Evolutionary conservation across 164 flowering plant species (phyloP).

Genomic region (Aristolochia fimbriata): DNA sequence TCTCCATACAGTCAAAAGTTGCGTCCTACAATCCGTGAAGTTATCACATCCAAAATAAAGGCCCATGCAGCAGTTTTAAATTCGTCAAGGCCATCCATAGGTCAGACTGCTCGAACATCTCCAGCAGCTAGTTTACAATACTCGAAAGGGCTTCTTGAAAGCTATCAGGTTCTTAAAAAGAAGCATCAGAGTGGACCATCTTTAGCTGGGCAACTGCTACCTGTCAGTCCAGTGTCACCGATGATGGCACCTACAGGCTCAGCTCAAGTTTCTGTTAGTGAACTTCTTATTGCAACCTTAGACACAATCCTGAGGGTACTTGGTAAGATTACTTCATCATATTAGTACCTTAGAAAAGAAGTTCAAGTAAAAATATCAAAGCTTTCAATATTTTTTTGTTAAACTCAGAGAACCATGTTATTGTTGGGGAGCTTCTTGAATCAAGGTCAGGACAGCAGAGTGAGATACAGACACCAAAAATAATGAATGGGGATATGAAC

Average conservation of each 20-base stretch:
- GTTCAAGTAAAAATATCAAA: neutral
- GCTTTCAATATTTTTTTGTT: neutral
- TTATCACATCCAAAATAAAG: constrained; percentile 81
- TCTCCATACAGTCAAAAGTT: constrained; percentile 65
- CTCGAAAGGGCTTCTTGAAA: constrained; percentile 54
- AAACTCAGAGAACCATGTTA: constrained; percentile 76
- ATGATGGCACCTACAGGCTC: constrained; percentile 87
- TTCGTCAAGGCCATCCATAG: constrained; percentile 40
- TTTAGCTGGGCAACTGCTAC: constrained; percentile 46
- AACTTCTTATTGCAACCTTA: constrained; percentile 77
- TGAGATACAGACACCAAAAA: constrained; percentile 62
- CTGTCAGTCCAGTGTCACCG: constrained; percentile 91
- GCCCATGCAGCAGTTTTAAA: constrained; percentile 43
- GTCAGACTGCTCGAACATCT: constrained; percentile 30
- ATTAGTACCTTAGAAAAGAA: neutral
- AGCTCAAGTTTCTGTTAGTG: constrained; percentile 79
- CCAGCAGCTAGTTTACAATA: constrained; percentile 31
- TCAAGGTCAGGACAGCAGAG: constrained; percentile 45
- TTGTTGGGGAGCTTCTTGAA: constrained; percentile 92
- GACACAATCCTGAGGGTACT: constrained; percentile 65
- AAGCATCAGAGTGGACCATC: constrained; percentile 63
- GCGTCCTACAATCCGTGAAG: constrained; percentile 88
- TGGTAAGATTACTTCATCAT: constrained; percentile 39
- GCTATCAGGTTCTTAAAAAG: constrained; percentile 54
- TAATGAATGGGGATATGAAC: constrained; percentile 45